These are phyloP conservation scores for Phytopythium montanum DNA, from an alignment of 352 stramenopile genomes.

Conservation along the genomic window DNA sequence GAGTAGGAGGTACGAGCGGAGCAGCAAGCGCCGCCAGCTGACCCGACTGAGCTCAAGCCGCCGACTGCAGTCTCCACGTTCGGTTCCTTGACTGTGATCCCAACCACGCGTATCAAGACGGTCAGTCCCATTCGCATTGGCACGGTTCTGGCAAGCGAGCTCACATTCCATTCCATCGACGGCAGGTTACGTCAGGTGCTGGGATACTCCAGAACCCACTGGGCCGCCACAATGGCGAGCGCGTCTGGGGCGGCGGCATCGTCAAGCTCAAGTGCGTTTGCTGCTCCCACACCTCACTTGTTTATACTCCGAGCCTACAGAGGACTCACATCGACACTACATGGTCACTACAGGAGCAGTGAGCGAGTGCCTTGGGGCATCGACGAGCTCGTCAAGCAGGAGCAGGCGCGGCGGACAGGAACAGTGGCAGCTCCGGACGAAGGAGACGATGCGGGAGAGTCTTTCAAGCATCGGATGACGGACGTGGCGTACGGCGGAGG, in stretches of 20 bases:
- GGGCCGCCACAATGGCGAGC: conserved; percentile 39
- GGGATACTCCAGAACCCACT: conserved; percentile 51
- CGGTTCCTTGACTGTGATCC: neutral
- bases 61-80: neutral
- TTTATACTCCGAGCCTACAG: too few relatives aligned
- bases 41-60: neutral
- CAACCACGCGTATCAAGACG: conserved; percentile 14
- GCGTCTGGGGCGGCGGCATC: conserved; percentile 66
- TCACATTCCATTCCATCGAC: neutral
- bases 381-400: conserved; percentile 48
- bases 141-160: neutral
- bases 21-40: neutral
- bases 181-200: conserved; percentile 24
- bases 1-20: conserved; percentile 14
- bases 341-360: neutral
- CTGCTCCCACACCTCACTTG: neutral
- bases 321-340: too few relatives aligned
- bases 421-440: neutral
- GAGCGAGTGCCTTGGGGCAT: conserved; percentile 57
- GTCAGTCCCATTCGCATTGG: neutral
- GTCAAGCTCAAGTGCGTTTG: conserved; percentile 35
- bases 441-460: neutral
- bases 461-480: conserved; percentile 42
- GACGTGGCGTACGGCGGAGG: conserved; percentile 37
- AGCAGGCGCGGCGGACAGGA: conserved; percentile 17